Percentiles rank a stretch among this genome's conserved stretches.
phyloP scores from a whole-genome alignment of 148 eudicot species.

The Fagopyrum tataricum region DNA sequence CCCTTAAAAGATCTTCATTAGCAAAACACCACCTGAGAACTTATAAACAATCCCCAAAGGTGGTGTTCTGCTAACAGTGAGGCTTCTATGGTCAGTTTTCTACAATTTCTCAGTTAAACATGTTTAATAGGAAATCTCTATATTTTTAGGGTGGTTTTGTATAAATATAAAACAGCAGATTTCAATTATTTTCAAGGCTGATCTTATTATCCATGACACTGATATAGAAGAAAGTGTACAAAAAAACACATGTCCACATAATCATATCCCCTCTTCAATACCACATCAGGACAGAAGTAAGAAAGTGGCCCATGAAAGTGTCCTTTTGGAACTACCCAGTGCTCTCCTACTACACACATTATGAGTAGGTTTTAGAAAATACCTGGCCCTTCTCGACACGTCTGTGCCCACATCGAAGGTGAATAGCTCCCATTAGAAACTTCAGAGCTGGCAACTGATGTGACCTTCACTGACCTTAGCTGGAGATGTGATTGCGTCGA shows the following conservation, averaged over 20 bases:
- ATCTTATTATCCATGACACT: neutral
- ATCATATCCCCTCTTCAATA: neutral
- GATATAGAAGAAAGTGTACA: neutral
- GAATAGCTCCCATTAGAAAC: neutral
- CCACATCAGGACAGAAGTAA: neutral
- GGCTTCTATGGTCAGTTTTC: neutral
- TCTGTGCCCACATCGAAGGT: neutral
- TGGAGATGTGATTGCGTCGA: neutral
- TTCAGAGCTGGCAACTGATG: conserved; percentile 3
- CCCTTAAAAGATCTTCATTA: too few relatives aligned
- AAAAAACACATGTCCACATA: neutral
- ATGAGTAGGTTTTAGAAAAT: conserved; percentile 8
- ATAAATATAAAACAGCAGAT: neutral
- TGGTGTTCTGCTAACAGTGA: too few relatives aligned
- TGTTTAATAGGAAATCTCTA: neutral
- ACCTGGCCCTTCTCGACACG: neutral
- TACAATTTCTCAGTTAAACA: too few relatives aligned
- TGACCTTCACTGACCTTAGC: conserved; percentile 1
- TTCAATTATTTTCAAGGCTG: neutral
- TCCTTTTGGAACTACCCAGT: neutral
- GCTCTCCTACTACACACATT: neutral
- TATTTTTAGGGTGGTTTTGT: neutral
- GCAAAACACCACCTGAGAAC: too few relatives aligned
- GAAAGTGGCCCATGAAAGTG: neutral
- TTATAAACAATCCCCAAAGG: too few relatives aligned